phyloP scores from a whole-genome alignment of 306 rosid genomes.

The Castanea crenata region DNA sequence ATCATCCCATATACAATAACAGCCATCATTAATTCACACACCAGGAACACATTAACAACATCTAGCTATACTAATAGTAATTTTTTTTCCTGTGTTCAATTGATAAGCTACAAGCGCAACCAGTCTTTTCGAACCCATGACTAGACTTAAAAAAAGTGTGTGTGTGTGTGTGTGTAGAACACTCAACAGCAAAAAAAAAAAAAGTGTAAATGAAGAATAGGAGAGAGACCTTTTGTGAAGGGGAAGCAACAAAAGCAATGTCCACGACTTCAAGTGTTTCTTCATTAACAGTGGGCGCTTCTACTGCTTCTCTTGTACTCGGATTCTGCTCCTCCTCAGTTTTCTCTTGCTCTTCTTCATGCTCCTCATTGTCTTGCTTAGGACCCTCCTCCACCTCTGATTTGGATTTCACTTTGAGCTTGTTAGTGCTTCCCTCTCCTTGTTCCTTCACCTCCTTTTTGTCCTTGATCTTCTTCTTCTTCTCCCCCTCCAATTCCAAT shows the following conservation, averaged over 20 bases:
- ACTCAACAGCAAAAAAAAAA: background rate
- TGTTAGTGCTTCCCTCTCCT: background rate
- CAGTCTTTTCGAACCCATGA: too few relatives aligned
- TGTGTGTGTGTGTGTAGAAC: too few relatives aligned
- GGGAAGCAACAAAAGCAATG: slow-evolving; percentile 1
- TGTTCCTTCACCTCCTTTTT: background rate
- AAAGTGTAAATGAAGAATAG: background rate
- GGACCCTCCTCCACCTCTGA: background rate
- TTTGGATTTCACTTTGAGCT: background rate
- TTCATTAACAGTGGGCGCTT: background rate
- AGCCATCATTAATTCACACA: background rate
- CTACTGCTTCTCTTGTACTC: background rate
- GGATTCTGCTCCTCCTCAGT: background rate
- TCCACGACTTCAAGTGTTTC: background rate
- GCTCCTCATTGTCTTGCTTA: background rate
- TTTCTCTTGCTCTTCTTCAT: background rate
- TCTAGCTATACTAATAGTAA: background rate
- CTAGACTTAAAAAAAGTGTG: too few relatives aligned
- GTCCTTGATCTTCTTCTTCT: slow-evolving; percentile 5
- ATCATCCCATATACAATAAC: background rate
- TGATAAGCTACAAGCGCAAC: too few relatives aligned
- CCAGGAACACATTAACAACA: background rate
- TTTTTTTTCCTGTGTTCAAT: background rate
- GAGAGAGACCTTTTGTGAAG: background rate
- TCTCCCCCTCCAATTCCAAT: slow-evolving; percentile 6